phyloP scores from a whole-genome alignment of 306 rosid species.

The Sindora glabra region DNA sequence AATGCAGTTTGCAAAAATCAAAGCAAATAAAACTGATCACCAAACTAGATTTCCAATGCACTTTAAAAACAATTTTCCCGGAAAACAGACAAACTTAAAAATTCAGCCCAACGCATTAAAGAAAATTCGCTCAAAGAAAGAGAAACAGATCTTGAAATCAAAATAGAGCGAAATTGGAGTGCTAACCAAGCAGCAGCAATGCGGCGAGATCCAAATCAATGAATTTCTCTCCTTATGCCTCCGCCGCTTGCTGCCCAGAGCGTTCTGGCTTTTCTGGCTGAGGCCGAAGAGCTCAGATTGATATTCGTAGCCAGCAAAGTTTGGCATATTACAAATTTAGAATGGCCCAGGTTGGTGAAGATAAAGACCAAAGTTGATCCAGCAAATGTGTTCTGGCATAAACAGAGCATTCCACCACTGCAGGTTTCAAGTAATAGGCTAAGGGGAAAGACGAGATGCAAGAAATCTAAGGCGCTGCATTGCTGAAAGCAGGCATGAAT shows the following conservation, averaged over 20 bases:
- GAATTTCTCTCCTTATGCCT: not conserved
- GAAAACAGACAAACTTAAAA: not conserved
- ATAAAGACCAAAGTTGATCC: conserved; percentile 42
- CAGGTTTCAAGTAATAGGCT: conserved; percentile 22
- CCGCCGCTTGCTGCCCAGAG: too few relatives aligned
- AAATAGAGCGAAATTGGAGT: not conserved
- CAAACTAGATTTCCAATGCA: not conserved
- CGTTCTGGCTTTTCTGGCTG: too few relatives aligned
- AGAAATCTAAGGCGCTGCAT: not conserved
- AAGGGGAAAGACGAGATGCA: not conserved
- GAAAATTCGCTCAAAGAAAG: not conserved
- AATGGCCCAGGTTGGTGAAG: conserved; percentile 38
- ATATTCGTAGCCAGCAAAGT: not conserved
- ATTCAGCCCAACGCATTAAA: not conserved
- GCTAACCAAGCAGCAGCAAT: conserved; percentile 23
- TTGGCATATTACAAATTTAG: not conserved
- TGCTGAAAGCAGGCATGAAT: not conserved
- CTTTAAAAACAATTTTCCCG: not conserved
- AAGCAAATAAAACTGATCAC: not conserved
- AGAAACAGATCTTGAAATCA: conserved; percentile 32
- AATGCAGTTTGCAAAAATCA: too few relatives aligned
- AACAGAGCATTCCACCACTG: conserved; percentile 36
- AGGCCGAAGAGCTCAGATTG: not conserved
- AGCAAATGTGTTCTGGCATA: conserved; percentile 37
- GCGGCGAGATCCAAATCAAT: conserved; percentile 1